These are phyloP conservation scores for Karstenula rhodostoma DNA, from an alignment of 2,329 filamentous ascomycete species.

Conservation along the genomic window DNA sequence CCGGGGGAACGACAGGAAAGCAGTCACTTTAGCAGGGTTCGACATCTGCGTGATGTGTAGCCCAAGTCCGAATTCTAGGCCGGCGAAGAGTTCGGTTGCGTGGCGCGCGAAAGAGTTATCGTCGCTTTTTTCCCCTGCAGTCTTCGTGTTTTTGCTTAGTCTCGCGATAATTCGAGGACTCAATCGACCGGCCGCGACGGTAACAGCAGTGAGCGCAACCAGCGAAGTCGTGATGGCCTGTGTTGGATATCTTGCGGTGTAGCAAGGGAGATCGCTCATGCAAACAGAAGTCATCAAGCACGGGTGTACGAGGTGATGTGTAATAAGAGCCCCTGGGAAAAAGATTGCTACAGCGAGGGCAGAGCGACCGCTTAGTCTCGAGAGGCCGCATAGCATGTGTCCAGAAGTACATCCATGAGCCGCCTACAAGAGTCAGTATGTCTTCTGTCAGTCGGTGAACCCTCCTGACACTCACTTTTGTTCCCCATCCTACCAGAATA, in stretches of 20 bases:
- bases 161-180: constrained; percentile 33
- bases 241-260: constrained; percentile 55
- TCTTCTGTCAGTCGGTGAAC: neutral
- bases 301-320: constrained; percentile 51
- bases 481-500: constrained; percentile 60
- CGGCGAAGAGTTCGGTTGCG: constrained; percentile 55
- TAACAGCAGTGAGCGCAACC: constrained; percentile 46
- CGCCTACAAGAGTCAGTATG: constrained; percentile 28
- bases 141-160: neutral
- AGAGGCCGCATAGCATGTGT: constrained; percentile 64
- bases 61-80: constrained; percentile 61
- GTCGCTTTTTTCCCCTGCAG: constrained; percentile 19
- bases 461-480: constrained; percentile 52
- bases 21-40: constrained; percentile 58
- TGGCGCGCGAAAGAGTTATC: constrained; percentile 35
- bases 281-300: constrained; percentile 53
- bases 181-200: constrained; percentile 31
- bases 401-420: constrained; percentile 62
- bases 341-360: constrained; percentile 53
- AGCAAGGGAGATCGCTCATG: constrained; percentile 53
- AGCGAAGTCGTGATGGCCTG: constrained; percentile 35
- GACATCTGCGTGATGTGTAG: constrained; percentile 62
- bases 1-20: constrained; percentile 58
- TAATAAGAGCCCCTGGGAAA: constrained; percentile 43
- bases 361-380: constrained; percentile 59